Evolutionary conservation across 495 filamentous ascomycete genomes (phyloP).

Genomic region (Xylaria bambusicola): DNA sequence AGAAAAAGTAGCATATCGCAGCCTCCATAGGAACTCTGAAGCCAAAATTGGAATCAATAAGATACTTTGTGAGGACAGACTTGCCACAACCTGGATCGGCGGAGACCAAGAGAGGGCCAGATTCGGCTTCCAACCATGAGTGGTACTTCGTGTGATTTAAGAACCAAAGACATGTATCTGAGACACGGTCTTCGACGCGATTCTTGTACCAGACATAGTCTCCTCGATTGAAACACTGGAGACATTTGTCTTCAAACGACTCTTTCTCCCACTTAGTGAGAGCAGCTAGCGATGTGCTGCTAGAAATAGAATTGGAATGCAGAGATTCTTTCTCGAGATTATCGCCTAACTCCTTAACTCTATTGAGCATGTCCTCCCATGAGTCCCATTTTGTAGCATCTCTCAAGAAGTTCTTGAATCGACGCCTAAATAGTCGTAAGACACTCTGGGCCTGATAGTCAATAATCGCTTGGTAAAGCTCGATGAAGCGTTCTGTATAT

Average conservation of each 20-base stretch:
- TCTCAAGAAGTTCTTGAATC: constrained; percentile 26
- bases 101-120: constrained; percentile 47
- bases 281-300: neutral
- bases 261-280: neutral
- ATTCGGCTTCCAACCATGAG: constrained; percentile 30
- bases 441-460: constrained; percentile 27
- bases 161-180: constrained; percentile 46
- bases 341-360: neutral
- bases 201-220: constrained; percentile 29
- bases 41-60: constrained; percentile 41
- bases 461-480: constrained; percentile 27
- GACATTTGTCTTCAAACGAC: neutral
- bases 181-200: constrained; percentile 37
- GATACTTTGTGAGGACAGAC: constrained; percentile 48
- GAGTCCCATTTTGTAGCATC: constrained; percentile 20
- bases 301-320: neutral
- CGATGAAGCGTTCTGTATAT: constrained; percentile 23
- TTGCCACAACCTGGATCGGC: constrained; percentile 60
- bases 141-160: constrained; percentile 33
- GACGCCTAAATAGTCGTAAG: constrained; percentile 26
- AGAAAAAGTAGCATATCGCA: constrained; percentile 55
- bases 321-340: neutral
- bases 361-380: constrained; percentile 19
- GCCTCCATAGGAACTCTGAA: constrained; percentile 16
- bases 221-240: neutral